Evolutionary conservation across 257 asterid species (phyloP).

Genomic region (Solanum paucissectum): DNA sequence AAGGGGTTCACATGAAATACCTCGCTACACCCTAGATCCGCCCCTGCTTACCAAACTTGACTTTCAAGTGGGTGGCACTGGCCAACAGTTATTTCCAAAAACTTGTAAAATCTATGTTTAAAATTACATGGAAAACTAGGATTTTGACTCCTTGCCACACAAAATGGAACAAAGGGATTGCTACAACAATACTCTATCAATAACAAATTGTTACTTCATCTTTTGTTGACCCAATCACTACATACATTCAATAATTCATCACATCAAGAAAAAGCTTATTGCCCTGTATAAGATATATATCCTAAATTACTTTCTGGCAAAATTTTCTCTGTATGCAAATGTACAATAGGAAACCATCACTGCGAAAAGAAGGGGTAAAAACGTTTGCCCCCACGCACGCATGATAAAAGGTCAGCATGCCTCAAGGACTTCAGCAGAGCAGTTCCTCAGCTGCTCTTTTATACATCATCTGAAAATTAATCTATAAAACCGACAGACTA

Average conservation of each 20-base stretch:
- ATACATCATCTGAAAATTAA: constrained; percentile 1
- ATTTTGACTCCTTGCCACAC: not conserved
- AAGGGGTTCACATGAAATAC: not conserved
- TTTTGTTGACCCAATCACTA: not conserved
- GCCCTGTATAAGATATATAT: not conserved
- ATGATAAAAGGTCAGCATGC: constrained; percentile 17
- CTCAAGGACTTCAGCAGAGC: not conserved
- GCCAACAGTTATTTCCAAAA: not conserved
- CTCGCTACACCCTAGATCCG: not conserved
- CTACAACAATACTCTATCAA: not conserved
- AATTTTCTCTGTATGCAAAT: not conserved
- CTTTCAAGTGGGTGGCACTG: constrained; percentile 28
- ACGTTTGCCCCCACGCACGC: constrained; percentile 6
- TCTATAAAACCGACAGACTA: not conserved
- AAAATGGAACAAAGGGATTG: not conserved
- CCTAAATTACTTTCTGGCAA: not conserved
- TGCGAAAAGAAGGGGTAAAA: not conserved
- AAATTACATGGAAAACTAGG: not conserved
- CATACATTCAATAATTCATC: not conserved
- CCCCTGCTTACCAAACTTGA: not conserved
- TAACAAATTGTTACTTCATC: not conserved
- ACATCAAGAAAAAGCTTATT: not conserved
- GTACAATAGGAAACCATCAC: not conserved
- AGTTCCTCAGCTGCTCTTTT: not conserved
- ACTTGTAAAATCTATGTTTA: not conserved